Conservation (phyloP, 2,329 filamentous ascomycete species). For the Knoxdaviesia proteae region DNA sequence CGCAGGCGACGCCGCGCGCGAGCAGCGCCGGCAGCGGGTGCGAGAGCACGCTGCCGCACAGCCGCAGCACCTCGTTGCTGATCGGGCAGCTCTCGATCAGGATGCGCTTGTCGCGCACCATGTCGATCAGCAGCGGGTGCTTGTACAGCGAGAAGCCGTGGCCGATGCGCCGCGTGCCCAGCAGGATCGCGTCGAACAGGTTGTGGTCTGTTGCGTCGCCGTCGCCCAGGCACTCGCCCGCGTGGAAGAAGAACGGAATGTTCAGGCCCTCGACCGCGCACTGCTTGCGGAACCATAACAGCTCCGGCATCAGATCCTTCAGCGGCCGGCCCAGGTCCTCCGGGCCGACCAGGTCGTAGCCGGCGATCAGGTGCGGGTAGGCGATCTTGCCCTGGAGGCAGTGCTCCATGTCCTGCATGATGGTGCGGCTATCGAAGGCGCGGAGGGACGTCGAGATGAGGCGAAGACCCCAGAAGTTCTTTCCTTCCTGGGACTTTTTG, state of each 20-base stretch:
- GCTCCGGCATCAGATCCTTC: conserved; percentile 54
- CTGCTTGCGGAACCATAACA: conserved; percentile 86
- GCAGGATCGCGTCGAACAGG: conserved; percentile 70
- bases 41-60: conserved; percentile 54
- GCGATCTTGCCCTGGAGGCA: conserved; percentile 66
- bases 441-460: conserved; percentile 72
- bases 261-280: conserved; percentile 59
- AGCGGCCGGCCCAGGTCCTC: conserved; percentile 65
- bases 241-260: conserved; percentile 91
- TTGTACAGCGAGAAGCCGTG: conserved; percentile 80
- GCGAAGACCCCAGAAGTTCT: conserved; percentile 63
- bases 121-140: conserved; percentile 72
- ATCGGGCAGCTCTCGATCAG: conserved; percentile 81
- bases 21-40: conserved; percentile 72
- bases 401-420: conserved; percentile 67
- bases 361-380: conserved; percentile 61
- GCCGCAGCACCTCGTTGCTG: conserved; percentile 67
- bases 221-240: conserved; percentile 63
- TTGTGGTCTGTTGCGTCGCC: conserved; percentile 60
- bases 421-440: conserved; percentile 35
- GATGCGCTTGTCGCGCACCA: conserved; percentile 76
- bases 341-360: conserved; percentile 78
- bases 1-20: conserved; percentile 63
- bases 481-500: conserved; percentile 46
- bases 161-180: conserved; percentile 75